Percentiles rank a stretch among this genome's conserved stretches.
These are phyloP conservation scores for Lycium barbarum DNA, from an alignment of 257 asterid genomes.

Conservation along the genomic window DNA sequence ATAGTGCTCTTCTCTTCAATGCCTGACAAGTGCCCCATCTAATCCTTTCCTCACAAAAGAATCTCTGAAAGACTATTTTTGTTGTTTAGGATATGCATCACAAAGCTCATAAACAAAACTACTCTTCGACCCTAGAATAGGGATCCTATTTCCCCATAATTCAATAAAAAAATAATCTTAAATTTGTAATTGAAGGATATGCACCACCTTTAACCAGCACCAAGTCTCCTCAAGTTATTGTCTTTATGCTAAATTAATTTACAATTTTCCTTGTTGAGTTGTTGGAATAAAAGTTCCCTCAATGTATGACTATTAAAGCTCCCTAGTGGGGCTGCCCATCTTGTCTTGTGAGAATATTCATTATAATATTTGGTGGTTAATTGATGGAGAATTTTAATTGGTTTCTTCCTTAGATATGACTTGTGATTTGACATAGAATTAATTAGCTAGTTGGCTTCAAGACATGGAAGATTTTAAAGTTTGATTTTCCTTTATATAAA, in stretches of 20 bases:
- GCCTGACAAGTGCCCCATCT: neutral
- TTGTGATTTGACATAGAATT: slow-evolving; percentile 29
- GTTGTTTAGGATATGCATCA: neutral
- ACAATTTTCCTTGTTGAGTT: neutral
- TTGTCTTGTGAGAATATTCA: neutral
- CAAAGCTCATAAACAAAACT: neutral
- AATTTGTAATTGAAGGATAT: slow-evolving; percentile 30
- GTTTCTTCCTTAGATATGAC: neutral
- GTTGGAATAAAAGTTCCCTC: neutral
- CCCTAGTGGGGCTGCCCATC: neutral
- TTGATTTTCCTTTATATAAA: slow-evolving; percentile 31
- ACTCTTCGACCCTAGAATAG: neutral
- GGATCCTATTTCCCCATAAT: slow-evolving; percentile 2
- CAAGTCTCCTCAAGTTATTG: neutral
- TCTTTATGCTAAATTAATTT: neutral
- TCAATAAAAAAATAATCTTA: neutral
- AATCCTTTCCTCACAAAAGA: neutral
- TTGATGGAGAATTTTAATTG: neutral
- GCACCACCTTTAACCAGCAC: slow-evolving; percentile 43
- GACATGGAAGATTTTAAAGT: slow-evolving; percentile 29
- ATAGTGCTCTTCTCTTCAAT: slow-evolving; percentile 27
- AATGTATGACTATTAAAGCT: neutral
- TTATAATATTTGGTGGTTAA: slow-evolving; percentile 1
- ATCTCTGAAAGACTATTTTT: neutral
- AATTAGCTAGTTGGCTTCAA: neutral